These are phyloP conservation scores for Yarrowia deformans DNA, from an alignment of 805 yeast genomes.

Conservation along the genomic window DNA sequence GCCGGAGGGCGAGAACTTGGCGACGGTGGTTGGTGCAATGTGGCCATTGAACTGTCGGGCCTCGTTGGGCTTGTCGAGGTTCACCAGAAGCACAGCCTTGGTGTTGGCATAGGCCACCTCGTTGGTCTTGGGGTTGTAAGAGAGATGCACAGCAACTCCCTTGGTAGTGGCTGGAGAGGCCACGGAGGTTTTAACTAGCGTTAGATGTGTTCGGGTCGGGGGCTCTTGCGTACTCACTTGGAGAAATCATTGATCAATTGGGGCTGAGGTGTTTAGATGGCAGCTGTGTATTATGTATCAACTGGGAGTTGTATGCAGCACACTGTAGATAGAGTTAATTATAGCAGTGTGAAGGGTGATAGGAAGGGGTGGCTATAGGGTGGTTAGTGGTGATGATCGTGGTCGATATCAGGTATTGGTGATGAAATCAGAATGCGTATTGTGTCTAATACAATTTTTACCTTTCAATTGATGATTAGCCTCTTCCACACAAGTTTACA, in stretches of 20 bases:
- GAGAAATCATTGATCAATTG: slow-evolving; percentile 25
- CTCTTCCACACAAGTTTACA: no score
- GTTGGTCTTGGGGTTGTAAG: slow-evolving; percentile 73
- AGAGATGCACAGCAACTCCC: slow-evolving; percentile 72
- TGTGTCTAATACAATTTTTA: no score
- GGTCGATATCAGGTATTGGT: not conserved
- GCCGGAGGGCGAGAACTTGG: slow-evolving; percentile 88
- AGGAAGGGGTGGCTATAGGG: not conserved
- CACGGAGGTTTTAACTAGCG: slow-evolving; percentile 57
- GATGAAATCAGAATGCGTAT: not conserved
- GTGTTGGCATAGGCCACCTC: slow-evolving; percentile 84
- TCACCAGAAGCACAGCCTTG: slow-evolving; percentile 75
- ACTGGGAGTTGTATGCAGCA: slow-evolving; percentile 9
- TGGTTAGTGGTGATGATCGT: not conserved
- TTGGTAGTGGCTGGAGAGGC: slow-evolving; percentile 83
- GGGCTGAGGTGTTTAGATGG: slow-evolving; percentile 20
- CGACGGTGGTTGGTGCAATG: slow-evolving; percentile 75
- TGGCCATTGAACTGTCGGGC: slow-evolving; percentile 79
- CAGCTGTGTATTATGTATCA: not conserved
- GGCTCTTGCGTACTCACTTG: not conserved
- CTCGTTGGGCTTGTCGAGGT: slow-evolving; percentile 60
- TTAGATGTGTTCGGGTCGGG: not conserved
- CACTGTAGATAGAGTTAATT: slow-evolving; percentile 20
- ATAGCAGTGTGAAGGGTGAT: not conserved
- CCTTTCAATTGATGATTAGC: no score